Evolutionary conservation across 2,329 filamentous ascomycete species (phyloP).

Genomic region (Hypoxylon sp.): DNA sequence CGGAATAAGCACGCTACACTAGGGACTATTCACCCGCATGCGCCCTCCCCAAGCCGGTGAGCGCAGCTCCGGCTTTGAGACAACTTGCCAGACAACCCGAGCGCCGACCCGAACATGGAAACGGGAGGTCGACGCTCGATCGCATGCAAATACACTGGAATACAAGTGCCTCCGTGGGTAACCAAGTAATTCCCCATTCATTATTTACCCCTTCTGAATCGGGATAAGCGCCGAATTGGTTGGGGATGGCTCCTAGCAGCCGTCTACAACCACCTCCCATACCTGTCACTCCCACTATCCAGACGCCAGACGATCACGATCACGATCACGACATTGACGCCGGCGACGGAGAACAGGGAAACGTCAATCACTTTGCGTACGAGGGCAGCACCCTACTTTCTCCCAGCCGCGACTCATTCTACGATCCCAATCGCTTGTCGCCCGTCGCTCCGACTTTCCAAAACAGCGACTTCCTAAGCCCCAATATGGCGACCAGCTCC

Average conservation of each 20-base stretch:
- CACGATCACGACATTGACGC: constrained; percentile 16
- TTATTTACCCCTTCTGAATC: constrained; percentile 43
- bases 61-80: constrained; percentile 18
- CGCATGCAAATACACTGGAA: constrained; percentile 31
- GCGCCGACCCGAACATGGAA: constrained; percentile 32
- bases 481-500: constrained; percentile 46
- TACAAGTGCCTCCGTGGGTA: constrained; percentile 23
- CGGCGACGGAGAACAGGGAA: constrained; percentile 25
- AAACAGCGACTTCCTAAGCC: constrained; percentile 33
- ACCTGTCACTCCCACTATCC: constrained; percentile 49
- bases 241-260: constrained; percentile 45
- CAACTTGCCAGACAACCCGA: constrained; percentile 24
- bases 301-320: constrained; percentile 46
- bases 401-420: constrained; percentile 44
- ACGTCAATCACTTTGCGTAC: constrained; percentile 25
- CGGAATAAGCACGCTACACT: constrained; percentile 18
- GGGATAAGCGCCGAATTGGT: constrained; percentile 47
- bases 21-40: too few species aligned
- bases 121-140: constrained; percentile 40
- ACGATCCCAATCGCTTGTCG: constrained; percentile 52
- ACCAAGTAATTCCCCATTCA: constrained; percentile 30
- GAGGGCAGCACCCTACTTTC: constrained; percentile 40
- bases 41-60: constrained; percentile 14
- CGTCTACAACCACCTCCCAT: constrained; percentile 46
- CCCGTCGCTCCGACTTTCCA: constrained; percentile 50